These are phyloP conservation scores for Plantago major DNA, from an alignment of 257 asterid genomes.

Conservation along the genomic window DNA sequence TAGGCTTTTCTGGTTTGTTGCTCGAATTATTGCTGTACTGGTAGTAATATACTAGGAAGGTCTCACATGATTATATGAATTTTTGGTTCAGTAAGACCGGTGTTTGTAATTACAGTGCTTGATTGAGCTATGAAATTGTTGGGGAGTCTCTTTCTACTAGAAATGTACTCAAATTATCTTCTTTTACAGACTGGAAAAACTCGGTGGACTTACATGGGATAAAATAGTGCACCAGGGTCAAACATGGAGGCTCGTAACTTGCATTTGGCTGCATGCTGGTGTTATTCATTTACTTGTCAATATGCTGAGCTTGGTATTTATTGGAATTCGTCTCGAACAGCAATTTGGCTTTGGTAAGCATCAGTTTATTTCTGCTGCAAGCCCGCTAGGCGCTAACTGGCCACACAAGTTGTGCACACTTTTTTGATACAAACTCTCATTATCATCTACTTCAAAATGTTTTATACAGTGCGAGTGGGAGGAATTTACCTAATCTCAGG, in stretches of 20 bases:
- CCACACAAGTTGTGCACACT: too few relatives aligned
- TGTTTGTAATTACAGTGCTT: constrained; percentile 4
- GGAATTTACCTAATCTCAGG: constrained; percentile 74
- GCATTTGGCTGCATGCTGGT: constrained; percentile 97
- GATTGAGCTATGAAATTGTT: constrained; percentile 2
- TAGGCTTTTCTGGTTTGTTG: too few relatives aligned
- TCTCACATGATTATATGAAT: too few relatives aligned
- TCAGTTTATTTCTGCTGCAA: constrained; percentile 6
- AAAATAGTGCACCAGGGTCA: constrained; percentile 61
- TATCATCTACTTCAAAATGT: constrained; percentile 10
- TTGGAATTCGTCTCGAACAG: constrained; percentile 94
- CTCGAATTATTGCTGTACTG: too few relatives aligned
- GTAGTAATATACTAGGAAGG: too few relatives aligned
- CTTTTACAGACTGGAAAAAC: constrained; percentile 61
- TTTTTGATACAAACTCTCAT: neutral
- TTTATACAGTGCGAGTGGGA: constrained; percentile 75
- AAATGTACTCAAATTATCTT: constrained; percentile 2
- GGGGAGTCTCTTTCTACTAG: neutral
- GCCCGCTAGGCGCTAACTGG: too few relatives aligned
- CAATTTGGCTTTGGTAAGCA: constrained; percentile 86
- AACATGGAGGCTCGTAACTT: constrained; percentile 83
- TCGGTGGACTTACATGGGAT: constrained; percentile 84
- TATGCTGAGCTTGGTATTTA: constrained; percentile 86
- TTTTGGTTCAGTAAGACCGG: too few relatives aligned
- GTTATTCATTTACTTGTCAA: constrained; percentile 83